Conservation (phyloP, 2,329 filamentous ascomycete species). For the Sclerotinia borealis region DNA sequence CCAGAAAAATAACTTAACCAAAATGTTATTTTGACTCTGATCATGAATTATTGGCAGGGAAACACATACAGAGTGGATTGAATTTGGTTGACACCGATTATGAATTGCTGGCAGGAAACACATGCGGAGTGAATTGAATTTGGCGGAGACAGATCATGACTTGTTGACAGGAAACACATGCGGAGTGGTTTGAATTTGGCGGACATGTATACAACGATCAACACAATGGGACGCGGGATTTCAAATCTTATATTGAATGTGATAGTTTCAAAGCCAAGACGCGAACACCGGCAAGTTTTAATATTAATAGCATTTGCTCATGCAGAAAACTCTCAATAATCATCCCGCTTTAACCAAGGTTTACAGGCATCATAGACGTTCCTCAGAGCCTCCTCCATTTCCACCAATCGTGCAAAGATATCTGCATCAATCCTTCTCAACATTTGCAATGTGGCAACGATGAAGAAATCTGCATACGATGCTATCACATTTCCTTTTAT, state of each 20-base stretch:
- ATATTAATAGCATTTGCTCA: neutral
- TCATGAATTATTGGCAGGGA: too few relatives aligned
- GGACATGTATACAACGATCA: neutral
- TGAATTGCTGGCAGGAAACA: too few relatives aligned
- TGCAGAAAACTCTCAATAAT: slow-evolving; percentile 15
- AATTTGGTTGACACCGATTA: too few relatives aligned
- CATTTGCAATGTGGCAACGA: slow-evolving; percentile 44
- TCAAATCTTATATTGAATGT: neutral
- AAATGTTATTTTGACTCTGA: too few relatives aligned
- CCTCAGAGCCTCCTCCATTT: slow-evolving; percentile 23
- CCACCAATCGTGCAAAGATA: slow-evolving; percentile 36
- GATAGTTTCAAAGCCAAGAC: neutral
- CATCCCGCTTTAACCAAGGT: slow-evolving; percentile 25
- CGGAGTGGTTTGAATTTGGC: neutral
- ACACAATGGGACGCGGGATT: neutral
- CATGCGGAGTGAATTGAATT: too few relatives aligned
- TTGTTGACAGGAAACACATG: neutral
- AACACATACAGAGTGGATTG: too few relatives aligned
- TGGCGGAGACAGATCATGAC: too few relatives aligned
- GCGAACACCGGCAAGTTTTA: neutral
- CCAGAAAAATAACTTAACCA: too few relatives aligned
- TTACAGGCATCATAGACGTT: slow-evolving; percentile 20
- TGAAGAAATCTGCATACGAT: slow-evolving; percentile 53
- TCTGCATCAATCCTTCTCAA: slow-evolving; percentile 35
- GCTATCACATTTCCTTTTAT: slow-evolving; percentile 23